These are phyloP conservation scores for Aureobasidium namibiae DNA, from an alignment of 2,329 filamentous ascomycete genomes.

Conservation along the genomic window DNA sequence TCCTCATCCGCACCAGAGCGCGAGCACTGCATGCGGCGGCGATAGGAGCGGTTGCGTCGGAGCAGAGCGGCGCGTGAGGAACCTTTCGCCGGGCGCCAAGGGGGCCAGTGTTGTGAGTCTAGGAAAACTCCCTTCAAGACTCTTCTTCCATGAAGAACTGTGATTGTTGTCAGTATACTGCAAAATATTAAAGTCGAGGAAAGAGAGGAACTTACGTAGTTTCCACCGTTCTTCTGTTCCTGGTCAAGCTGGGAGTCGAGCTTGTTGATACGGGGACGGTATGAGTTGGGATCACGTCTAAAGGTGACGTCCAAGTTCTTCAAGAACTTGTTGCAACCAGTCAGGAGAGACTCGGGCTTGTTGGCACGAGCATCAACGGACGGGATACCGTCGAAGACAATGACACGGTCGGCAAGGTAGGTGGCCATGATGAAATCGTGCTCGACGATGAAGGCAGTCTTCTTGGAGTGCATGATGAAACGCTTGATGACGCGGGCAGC, in stretches of 20 bases:
- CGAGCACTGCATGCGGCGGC: slow-evolving; percentile 14
- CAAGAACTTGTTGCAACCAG: slow-evolving; percentile 92
- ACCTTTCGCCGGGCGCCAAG: slow-evolving; percentile 2
- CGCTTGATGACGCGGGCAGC: slow-evolving; percentile 97
- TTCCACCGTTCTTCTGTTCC: slow-evolving; percentile 88
- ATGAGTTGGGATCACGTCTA: slow-evolving; percentile 94
- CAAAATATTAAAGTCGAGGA: neutral
- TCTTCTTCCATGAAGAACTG: slow-evolving; percentile 94
- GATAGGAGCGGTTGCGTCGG: slow-evolving; percentile 8
- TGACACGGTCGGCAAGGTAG: slow-evolving; percentile 82
- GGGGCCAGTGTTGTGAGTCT: slow-evolving; percentile 22
- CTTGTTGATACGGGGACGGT: slow-evolving; percentile 98
- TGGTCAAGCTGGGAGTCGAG: slow-evolving; percentile 89
- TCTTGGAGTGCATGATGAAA: slow-evolving; percentile 99
- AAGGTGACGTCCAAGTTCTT: slow-evolving; percentile 97
- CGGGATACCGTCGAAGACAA: slow-evolving; percentile 93
- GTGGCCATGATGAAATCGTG: slow-evolving; percentile 99
- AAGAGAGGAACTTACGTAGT: slow-evolving; percentile 61
- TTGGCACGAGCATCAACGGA: slow-evolving; percentile 84
- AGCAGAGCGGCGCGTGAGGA: slow-evolving; percentile 12
- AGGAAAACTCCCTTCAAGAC: slow-evolving; percentile 56
- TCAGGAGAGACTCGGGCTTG: slow-evolving; percentile 81
- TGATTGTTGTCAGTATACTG: neutral
- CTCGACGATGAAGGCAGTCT: slow-evolving; percentile 98
- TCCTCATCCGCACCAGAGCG: slow-evolving; percentile 43